Evolutionary conservation across 2,329 filamentous ascomycete species (phyloP).

Genomic region (Paecilomyces fulvus): DNA sequence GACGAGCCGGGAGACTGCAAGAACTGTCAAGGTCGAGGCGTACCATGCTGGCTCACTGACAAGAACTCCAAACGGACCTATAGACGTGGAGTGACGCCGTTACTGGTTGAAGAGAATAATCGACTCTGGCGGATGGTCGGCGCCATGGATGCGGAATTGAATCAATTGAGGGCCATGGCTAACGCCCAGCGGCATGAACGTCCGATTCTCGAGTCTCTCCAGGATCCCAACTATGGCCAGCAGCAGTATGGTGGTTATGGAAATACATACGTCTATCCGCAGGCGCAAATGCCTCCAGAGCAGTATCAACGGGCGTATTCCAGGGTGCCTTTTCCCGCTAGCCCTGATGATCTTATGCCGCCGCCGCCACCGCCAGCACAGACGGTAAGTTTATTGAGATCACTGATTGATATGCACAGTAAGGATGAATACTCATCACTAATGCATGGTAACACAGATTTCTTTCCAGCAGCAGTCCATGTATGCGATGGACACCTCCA

Average conservation of each 20-base stretch:
- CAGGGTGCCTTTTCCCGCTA: background rate
- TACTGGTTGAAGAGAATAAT: conserved; percentile 3
- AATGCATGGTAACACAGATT: background rate
- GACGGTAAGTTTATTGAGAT: background rate
- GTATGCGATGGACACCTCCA: background rate
- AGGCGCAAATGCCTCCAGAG: background rate
- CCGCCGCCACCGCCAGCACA: background rate
- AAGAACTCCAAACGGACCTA: conserved; percentile 12
- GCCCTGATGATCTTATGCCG: background rate
- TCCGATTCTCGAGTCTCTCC: background rate
- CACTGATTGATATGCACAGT: background rate
- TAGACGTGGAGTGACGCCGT: conserved; percentile 12
- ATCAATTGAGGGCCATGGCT: background rate
- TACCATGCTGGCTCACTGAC: conserved; percentile 17
- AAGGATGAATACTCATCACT: background rate
- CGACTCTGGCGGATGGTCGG: conserved; percentile 9
- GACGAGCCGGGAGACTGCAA: conserved; percentile 9
- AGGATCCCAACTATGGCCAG: background rate
- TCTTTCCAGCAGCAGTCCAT: background rate
- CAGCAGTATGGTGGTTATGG: background rate
- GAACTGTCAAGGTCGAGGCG: conserved; percentile 7
- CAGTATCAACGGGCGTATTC: background rate
- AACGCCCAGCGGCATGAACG: background rate
- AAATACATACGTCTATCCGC: background rate
- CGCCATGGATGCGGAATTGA: conserved; percentile 3